phyloP scores from a whole-genome alignment of 345 rosid genomes.

The Firmiana major region DNA sequence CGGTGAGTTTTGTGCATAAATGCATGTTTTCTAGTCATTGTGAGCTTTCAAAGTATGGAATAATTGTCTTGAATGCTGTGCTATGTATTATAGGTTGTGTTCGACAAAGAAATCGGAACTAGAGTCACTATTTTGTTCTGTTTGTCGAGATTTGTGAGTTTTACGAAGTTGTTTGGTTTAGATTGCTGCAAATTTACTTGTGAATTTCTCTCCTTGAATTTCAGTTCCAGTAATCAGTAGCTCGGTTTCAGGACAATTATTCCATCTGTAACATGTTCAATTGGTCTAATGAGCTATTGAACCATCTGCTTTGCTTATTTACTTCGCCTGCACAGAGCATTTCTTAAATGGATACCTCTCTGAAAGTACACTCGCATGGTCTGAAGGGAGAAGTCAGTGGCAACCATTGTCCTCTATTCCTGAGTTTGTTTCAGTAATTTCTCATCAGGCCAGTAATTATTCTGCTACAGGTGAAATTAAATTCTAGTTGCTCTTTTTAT shows the following conservation, averaged over 20 bases:
- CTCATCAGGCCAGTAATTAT: conserved; percentile 29
- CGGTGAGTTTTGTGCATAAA: conserved; percentile 41
- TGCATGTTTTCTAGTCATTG: not conserved
- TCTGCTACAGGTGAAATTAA: conserved; percentile 40
- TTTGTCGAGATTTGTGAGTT: not conserved
- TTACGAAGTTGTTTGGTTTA: not conserved
- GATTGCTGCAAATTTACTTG: conserved; percentile 23
- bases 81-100: not conserved
- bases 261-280: conserved; percentile 38
- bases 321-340: conserved; percentile 74
- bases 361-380: conserved; percentile 74
- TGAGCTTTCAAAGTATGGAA: conserved; percentile 11
- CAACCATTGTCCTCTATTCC: conserved; percentile 72
- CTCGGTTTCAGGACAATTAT: conserved; percentile 41
- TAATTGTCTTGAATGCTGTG: conserved; percentile 16
- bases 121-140: not conserved
- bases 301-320: conserved; percentile 41
- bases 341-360: conserved; percentile 66
- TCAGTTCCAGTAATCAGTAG: conserved; percentile 23
- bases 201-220: conserved; percentile 25
- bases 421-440: conserved; percentile 46
- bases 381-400: conserved; percentile 84
- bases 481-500: not conserved
- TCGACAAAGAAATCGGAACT: conserved; percentile 1
- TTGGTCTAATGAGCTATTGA: conserved; percentile 45